Evolutionary conservation across 352 stramenopile genomes (phyloP).

Genomic region (Globisporangium viniferum): DNA sequence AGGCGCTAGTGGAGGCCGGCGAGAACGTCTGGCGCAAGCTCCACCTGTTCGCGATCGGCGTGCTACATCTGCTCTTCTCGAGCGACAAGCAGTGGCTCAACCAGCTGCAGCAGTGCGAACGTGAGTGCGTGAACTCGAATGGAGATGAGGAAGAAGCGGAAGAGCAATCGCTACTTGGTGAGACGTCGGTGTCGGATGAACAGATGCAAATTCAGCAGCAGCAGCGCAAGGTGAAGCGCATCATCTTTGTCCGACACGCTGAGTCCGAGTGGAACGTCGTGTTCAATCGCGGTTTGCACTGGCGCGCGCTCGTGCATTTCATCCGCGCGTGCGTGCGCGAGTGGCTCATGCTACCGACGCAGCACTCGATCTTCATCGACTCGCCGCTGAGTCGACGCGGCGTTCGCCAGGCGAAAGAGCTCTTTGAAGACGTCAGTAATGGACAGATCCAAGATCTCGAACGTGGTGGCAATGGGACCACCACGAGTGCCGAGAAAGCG

Average conservation of each 20-base stretch:
- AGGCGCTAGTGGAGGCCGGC: conserved; percentile 25
- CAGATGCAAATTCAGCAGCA: too few species aligned
- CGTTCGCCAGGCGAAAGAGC: conserved; percentile 46
- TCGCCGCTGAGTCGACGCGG: conserved; percentile 72
- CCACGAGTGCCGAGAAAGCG: conserved; percentile 19
- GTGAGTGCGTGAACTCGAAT: neutral
- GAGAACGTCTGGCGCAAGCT: conserved; percentile 61
- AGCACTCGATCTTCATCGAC: conserved; percentile 82
- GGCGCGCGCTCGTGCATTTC: conserved; percentile 40
- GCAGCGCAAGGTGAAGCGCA: conserved; percentile 32
- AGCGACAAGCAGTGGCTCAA: conserved; percentile 56
- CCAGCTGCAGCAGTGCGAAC: neutral
- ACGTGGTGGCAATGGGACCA: conserved; percentile 17
- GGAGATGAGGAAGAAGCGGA: neutral
- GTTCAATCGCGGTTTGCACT: conserved; percentile 77
- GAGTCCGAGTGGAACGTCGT: conserved; percentile 89
- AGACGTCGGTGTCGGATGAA: neutral
- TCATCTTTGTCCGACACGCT: conserved; percentile 84
- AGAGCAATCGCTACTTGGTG: neutral
- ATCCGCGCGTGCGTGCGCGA: conserved; percentile 56
- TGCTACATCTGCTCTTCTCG: conserved; percentile 73
- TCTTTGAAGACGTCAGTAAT: conserved; percentile 31
- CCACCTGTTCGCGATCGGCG: conserved; percentile 53
- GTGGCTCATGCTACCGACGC: conserved; percentile 61
- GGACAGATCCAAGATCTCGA: conserved; percentile 2